Percentiles rank a stretch among this genome's conserved stretches.
phyloP scores from a whole-genome alignment of 257 asterid genomes.

The Misopates orontium region DNA sequence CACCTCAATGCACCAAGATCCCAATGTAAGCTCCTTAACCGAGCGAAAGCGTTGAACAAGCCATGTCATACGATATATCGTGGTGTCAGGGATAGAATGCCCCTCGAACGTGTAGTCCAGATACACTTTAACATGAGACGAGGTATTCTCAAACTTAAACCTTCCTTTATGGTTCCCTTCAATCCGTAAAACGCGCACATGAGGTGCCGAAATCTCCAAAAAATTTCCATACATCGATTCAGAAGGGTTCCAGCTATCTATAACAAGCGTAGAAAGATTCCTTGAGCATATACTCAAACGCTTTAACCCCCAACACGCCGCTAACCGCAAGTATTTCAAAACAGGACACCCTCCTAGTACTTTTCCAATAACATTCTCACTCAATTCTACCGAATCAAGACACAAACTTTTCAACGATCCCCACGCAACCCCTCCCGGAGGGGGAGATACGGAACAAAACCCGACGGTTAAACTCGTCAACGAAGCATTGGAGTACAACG shows the following conservation, averaged over 20 bases:
- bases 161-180: too few species aligned
- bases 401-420: neutral
- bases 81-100: too few species aligned
- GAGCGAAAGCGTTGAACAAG: conserved; percentile 7
- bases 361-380: neutral
- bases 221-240: neutral
- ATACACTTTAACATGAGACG: conserved; percentile 12
- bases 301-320: neutral
- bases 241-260: neutral
- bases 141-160: neutral
- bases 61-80: neutral
- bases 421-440: neutral
- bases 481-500: neutral
- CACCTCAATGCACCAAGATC: neutral
- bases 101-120: neutral
- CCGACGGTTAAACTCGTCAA: neutral
- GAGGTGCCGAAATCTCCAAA: conserved; percentile 27
- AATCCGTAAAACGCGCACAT: conserved; percentile 1
- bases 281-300: neutral
- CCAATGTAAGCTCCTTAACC: neutral
- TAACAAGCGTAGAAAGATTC: neutral
- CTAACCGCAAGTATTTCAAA: neutral
- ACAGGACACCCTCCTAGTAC: conserved; percentile 26
- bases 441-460: neutral
- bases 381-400: conserved; percentile 3